Evolutionary conservation across 2,329 filamentous ascomycete species (phyloP), one percentile per base, ranked within the genome.

Genomic region (Fusarium verrucosum): DNA sequence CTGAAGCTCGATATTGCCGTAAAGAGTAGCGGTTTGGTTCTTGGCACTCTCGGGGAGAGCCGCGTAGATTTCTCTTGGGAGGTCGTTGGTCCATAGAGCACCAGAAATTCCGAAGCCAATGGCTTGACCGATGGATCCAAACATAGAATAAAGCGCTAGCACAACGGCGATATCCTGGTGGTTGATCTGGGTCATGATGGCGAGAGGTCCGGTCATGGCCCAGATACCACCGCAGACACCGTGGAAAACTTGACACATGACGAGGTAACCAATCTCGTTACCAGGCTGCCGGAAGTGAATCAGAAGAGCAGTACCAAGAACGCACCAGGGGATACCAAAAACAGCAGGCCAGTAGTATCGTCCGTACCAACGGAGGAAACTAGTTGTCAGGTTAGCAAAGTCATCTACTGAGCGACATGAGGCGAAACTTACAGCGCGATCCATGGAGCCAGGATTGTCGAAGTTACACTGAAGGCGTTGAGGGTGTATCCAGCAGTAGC

Each of bases 321-420:
- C 81, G 66, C 83, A 85, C n/a, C 87, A 68, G 2, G 84, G 84
- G 4, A 86, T 77, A 6, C 79, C 81, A 38, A 84, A 80, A 60
- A 76, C 61, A 30, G 66, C 82, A 5, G 85, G 74, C 30, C 80
- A 79, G 71, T 85, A 85, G 76, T 85, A 86, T 45, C 79, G 78
- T 16, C 80, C 82, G 11, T 80, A 82, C 40, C 68, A 76, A 44
- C 80, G 80, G 62, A 87, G 81, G 30, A 78, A 70, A n/a, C 80
- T 51, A 9, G 6, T 26, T n/a, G 19, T 13, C 10, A 2, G 13
- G 7, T 62, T 45, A 66, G 43, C 23, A 32, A 43, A 26, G n/a
- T 37, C 20, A 10, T 22, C 26, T 10, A 7, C n/a, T n/a, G 26
- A 7, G 14, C 10, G 10, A 6, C 7, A 17, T 0, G 7, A 8